A percentile compares a stretch with the other conserved stretches of the same genome.
These are phyloP conservation scores for Candolleomyces eurysporus DNA, from an alignment of 768 basidiomycete genomes.

Conservation along the genomic window DNA sequence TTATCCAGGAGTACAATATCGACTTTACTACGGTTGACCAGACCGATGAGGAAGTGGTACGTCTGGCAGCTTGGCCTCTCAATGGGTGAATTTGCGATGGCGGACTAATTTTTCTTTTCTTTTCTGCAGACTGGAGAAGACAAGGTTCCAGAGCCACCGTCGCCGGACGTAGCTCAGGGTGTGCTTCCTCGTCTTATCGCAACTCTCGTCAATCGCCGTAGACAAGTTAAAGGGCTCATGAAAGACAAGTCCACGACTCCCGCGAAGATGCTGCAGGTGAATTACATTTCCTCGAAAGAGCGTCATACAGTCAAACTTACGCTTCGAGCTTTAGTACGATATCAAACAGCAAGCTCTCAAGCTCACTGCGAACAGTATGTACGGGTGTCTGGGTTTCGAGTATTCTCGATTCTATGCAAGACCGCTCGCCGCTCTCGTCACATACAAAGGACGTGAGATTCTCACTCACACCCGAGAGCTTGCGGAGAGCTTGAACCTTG, in stretches of 20 bases:
- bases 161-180: conserved; percentile 68
- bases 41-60: conserved; percentile 57
- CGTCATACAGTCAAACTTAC: background rate
- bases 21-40: conserved; percentile 95
- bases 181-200: conserved; percentile 97
- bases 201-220: conserved; percentile 87
- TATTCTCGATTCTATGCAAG: conserved; percentile 96
- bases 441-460: conserved; percentile 97
- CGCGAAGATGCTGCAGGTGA: conserved; percentile 81
- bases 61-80: background rate
- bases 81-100: background rate
- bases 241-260: conserved; percentile 75
- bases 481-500: conserved; percentile 85
- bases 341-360: conserved; percentile 97
- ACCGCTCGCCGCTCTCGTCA: conserved; percentile 95
- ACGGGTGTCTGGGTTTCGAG: conserved; percentile 97
- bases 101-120: conserved; percentile 1
- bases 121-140: conserved; percentile 57
- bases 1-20: conserved; percentile 99
- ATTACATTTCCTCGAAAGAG: conserved; percentile 6
- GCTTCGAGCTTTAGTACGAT: conserved; percentile 62
- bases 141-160: conserved; percentile 86
- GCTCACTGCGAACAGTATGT: conserved; percentile 99
- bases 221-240: conserved; percentile 92
- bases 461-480: conserved; percentile 89